phyloP scores from a whole-genome alignment of 2,329 filamentous ascomycete genomes.

The Alternaria atra region DNA sequence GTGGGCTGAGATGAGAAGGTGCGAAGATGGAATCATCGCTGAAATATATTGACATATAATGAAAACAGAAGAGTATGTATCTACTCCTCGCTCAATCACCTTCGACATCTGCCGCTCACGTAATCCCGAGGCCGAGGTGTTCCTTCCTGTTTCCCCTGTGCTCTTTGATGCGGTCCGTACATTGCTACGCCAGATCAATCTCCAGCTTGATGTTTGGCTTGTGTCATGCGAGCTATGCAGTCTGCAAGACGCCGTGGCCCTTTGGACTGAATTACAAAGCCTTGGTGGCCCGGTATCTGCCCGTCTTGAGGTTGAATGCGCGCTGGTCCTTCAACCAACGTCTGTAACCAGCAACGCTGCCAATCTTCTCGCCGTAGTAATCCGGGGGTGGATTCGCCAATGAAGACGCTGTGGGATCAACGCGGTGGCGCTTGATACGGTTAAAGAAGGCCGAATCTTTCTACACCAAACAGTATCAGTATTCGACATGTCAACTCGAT shows the following conservation, averaged over 20 bases:
- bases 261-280: constrained; percentile 6
- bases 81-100: not conserved
- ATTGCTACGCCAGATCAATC: not conserved
- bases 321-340: constrained; percentile 98
- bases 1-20: not conserved
- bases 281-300: constrained; percentile 60
- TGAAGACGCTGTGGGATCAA: constrained; percentile 88
- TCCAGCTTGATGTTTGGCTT: not conserved
- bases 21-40: not conserved
- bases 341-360: constrained; percentile 87
- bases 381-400: constrained; percentile 94
- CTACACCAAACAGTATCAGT: constrained; percentile 60
- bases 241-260: not conserved
- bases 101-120: not conserved
- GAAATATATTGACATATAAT: not conserved
- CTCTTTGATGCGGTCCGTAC: not conserved
- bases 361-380: constrained; percentile 99
- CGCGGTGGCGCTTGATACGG: constrained; percentile 88
- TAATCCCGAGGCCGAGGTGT: not conserved
- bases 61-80: not conserved
- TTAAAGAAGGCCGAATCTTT: constrained; percentile 96
- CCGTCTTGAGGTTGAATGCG: constrained; percentile 85
- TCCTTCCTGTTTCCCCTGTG: not conserved
- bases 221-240: not conserved
- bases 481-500: constrained; percentile 3